A percentile compares a stretch with the other conserved stretches of the same genome.
Conservation (phyloP, 1,139 yeast species). For the Saccharomyces hybrid region DNA sequence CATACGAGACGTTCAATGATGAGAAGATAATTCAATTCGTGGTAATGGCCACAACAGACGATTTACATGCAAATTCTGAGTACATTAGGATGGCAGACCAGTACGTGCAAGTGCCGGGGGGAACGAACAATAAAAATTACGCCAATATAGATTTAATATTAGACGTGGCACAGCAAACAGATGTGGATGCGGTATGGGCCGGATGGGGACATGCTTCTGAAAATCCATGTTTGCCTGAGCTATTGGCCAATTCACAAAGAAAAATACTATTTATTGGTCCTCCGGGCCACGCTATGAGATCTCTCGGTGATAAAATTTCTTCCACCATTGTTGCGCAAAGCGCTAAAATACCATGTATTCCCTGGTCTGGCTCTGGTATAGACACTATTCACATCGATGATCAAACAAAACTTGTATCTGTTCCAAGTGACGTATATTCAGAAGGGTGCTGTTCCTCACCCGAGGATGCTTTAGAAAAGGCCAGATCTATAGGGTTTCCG, state of each 20-base stretch:
- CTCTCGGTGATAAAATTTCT: constrained; percentile 96
- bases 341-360: constrained; percentile 95
- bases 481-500: constrained; percentile 84
- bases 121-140: constrained; percentile 94
- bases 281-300: constrained; percentile 98
- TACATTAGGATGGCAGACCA: constrained; percentile 99
- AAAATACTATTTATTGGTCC: constrained; percentile 93
- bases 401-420: constrained; percentile 75
- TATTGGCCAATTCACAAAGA: constrained; percentile 75
- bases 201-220: constrained; percentile 99
- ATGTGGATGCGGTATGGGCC: constrained; percentile 99
- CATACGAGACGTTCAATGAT: constrained; percentile 94
- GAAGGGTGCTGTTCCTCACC: constrained; percentile 84
- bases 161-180: constrained; percentile 91
- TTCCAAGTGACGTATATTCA: constrained; percentile 69
- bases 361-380: constrained; percentile 99
- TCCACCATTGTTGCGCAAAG: constrained; percentile 98
- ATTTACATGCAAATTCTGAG: constrained; percentile 92
- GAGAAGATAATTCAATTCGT: constrained; percentile 90
- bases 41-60: constrained; percentile 99
- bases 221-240: constrained; percentile 89
- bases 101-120: constrained; percentile 97
- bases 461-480: constrained; percentile 81
- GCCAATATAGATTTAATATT: constrained; percentile 97
- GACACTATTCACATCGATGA: constrained; percentile 66